Evolutionary conservation across 108 stramenopile species (phyloP).

Genomic region (Asterionellopsis glacialis): DNA sequence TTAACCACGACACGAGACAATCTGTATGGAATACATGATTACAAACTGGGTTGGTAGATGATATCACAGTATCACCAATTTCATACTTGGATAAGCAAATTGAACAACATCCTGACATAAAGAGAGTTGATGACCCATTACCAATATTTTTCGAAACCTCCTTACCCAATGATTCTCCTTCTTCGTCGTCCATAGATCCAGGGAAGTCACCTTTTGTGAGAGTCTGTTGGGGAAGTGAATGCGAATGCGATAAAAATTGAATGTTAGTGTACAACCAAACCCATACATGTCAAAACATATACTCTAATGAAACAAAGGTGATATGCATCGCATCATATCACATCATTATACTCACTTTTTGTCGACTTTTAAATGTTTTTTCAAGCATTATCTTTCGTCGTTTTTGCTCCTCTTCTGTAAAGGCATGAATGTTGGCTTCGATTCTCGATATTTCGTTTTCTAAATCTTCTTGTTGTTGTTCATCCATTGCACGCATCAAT

Average conservation of each 20-base stretch:
- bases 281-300: background rate
- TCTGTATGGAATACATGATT: conserved; percentile 14
- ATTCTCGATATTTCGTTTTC: conserved; percentile 6
- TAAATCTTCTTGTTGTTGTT: background rate
- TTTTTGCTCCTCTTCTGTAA: conserved; percentile 6
- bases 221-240: background rate
- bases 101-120: background rate
- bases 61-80: background rate
- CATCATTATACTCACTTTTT: background rate
- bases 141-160: no score
- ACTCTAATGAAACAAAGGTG: background rate
- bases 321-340: no score
- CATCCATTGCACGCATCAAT: background rate
- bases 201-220: background rate
- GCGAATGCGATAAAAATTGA: background rate
- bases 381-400: background rate
- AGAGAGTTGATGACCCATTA: background rate
- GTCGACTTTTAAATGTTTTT: background rate
- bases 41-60: conserved; percentile 7
- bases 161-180: no score
- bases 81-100: conserved; percentile 13
- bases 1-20: conserved; percentile 18
- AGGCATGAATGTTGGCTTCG: conserved; percentile 14
- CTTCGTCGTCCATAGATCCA: no score
- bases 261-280: background rate